Conservation (phyloP, 2,329 filamentous ascomycete genomes). For the Colletotrichum orbiculare region DNA sequence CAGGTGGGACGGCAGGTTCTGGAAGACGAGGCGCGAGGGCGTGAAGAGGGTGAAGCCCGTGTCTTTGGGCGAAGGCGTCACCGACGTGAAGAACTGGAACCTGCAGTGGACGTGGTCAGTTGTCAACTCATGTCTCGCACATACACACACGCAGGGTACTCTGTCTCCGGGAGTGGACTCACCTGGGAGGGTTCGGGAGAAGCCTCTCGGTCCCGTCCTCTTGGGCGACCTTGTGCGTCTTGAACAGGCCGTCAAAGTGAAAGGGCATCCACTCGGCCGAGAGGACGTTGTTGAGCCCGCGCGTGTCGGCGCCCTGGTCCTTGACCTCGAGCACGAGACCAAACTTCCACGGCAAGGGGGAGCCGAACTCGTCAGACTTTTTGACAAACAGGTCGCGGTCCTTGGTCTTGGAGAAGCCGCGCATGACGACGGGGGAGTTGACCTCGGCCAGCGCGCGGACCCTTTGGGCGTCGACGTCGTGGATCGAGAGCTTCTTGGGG, state of each 20-base stretch:
- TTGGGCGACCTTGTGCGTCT: slow-evolving; percentile 54
- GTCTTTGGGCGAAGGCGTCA: slow-evolving; percentile 57
- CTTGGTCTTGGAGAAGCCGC: slow-evolving; percentile 60
- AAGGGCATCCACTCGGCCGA: slow-evolving; percentile 67
- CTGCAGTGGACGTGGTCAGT: slow-evolving; percentile 38
- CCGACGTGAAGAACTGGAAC: slow-evolving; percentile 65
- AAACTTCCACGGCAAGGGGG: slow-evolving; percentile 63
- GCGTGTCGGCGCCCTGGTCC: slow-evolving; percentile 55
- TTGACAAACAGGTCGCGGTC: slow-evolving; percentile 57
- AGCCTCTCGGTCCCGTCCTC: slow-evolving; percentile 53
- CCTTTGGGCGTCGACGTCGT: slow-evolving; percentile 56
- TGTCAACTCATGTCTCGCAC: slow-evolving; percentile 10
- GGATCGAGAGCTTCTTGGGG: slow-evolving; percentile 48
- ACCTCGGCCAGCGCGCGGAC: slow-evolving; percentile 57
- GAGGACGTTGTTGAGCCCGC: slow-evolving; percentile 63
- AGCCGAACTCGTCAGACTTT: slow-evolving; percentile 59
- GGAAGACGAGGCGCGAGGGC: slow-evolving; percentile 60
- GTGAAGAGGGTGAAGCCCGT: slow-evolving; percentile 67
- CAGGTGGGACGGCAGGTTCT: slow-evolving; percentile 53
- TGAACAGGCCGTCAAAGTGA: slow-evolving; percentile 69
- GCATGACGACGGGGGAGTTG: slow-evolving; percentile 64
- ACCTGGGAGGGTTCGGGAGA: slow-evolving; percentile 56
- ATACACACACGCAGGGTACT: too few relatives aligned
- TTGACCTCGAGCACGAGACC: slow-evolving; percentile 63
- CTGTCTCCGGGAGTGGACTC: slow-evolving; percentile 36